These are phyloP conservation scores for Lactarius sp. DNA, from an alignment of 768 basidiomycete genomes.

Conservation along the genomic window DNA sequence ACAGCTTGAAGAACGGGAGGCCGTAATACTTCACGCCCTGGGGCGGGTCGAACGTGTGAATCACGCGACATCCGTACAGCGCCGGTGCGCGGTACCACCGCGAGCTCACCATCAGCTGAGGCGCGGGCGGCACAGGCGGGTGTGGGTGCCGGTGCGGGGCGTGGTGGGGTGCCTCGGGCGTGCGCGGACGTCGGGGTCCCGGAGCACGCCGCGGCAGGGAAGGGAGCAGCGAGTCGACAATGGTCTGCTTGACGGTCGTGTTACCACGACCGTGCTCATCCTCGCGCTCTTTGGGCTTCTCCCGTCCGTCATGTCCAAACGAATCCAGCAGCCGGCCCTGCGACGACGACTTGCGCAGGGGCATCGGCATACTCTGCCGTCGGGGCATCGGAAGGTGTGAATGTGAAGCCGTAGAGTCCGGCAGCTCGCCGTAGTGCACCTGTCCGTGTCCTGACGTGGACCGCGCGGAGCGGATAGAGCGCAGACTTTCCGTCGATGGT, in stretches of 20 bases:
- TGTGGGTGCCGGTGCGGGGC: slow-evolving; percentile 27
- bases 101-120: slow-evolving; percentile 18
- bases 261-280: not conserved
- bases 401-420: slow-evolving; percentile 24
- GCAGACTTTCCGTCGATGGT: slow-evolving; percentile 39
- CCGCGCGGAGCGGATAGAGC: slow-evolving; percentile 33
- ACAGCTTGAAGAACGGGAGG: slow-evolving; percentile 73
- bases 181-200: slow-evolving; percentile 4
- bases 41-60: slow-evolving; percentile 66
- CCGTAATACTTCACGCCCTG: slow-evolving; percentile 59
- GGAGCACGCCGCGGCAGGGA: slow-evolving; percentile 15
- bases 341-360: slow-evolving; percentile 30
- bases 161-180: slow-evolving; percentile 19
- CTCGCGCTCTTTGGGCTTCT: slow-evolving; percentile 13
- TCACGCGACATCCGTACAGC: slow-evolving; percentile 62
- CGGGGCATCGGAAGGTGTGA: slow-evolving; percentile 30
- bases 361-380: slow-evolving; percentile 49
- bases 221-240: slow-evolving; percentile 10
- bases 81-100: slow-evolving; percentile 30
- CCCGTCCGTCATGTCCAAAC: slow-evolving; percentile 17
- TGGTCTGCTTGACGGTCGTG: not conserved
- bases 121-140: slow-evolving; percentile 24
- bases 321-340: slow-evolving; percentile 29
- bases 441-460: slow-evolving; percentile 31
- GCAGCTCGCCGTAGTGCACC: slow-evolving; percentile 28